Evolutionary conservation across 1,284 basidiomycete genomes (phyloP).

Genomic region (Porogramme epimiltina): DNA sequence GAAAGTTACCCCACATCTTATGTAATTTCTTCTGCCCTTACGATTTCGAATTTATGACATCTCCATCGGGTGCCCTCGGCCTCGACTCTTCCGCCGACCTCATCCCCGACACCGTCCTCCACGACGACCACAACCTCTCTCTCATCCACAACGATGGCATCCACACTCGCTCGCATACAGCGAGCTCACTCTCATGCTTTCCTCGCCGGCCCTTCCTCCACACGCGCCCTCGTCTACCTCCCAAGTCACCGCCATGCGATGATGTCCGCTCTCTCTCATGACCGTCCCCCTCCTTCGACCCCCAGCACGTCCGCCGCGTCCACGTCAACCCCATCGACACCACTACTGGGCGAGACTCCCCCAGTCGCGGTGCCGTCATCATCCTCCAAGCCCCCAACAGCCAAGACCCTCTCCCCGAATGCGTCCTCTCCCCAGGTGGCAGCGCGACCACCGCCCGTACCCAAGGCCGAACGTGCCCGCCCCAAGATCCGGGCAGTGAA

Average conservation of each 20-base stretch:
- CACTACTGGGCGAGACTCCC: conserved; percentile 48
- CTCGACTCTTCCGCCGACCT: neutral
- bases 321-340: conserved; percentile 25
- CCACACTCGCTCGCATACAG: conserved; percentile 21
- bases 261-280: conserved; percentile 54
- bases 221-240: conserved; percentile 22
- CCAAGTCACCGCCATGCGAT: conserved; percentile 49
- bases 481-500: conserved; percentile 76
- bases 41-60: conserved; percentile 6
- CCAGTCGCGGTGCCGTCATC: conserved; percentile 43
- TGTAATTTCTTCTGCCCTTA: conserved; percentile 6
- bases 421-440: conserved; percentile 69
- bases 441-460: conserved; percentile 68
- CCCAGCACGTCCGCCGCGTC: conserved; percentile 20
- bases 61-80: conserved; percentile 12
- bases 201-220: conserved; percentile 7
- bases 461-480: conserved; percentile 62
- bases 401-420: conserved; percentile 48
- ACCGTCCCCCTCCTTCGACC: conserved; percentile 28
- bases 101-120: conserved; percentile 3
- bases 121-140: conserved; percentile 6
- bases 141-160: conserved; percentile 16
- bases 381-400: conserved; percentile 36
- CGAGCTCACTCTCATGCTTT: conserved; percentile 16
- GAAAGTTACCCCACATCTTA: conserved; percentile 14